These are phyloP conservation scores for Xylaria hypoxylon DNA, from an alignment of 2,329 filamentous ascomycete species.

Conservation along the genomic window DNA sequence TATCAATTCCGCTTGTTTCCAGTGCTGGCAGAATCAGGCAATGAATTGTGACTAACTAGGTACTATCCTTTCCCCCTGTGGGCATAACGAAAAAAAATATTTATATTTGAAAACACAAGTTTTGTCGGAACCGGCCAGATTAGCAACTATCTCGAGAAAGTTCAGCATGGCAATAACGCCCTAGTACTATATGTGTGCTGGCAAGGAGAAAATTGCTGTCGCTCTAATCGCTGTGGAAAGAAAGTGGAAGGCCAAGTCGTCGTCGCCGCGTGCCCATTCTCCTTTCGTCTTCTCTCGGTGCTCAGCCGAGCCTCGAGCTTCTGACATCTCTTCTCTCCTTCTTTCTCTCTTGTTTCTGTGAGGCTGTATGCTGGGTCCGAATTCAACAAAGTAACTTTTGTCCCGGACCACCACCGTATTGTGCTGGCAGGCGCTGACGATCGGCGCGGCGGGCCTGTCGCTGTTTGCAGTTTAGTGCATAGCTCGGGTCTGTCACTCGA, in stretches of 20 bases:
- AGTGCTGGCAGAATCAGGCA: slow-evolving; percentile 20
- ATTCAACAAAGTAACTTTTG: slow-evolving; percentile 12
- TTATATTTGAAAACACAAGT: slow-evolving; percentile 31
- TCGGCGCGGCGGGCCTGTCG: slow-evolving; percentile 48
- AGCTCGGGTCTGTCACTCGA: slow-evolving; percentile 43
- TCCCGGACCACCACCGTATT: not conserved
- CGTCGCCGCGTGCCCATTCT: slow-evolving; percentile 6
- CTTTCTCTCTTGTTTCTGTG: not conserved
- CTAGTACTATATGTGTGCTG: slow-evolving; percentile 36
- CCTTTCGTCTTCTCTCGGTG: slow-evolving; percentile 14
- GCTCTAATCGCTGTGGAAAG: slow-evolving; percentile 40
- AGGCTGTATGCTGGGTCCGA: not conserved
- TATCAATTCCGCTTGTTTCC: slow-evolving; percentile 31
- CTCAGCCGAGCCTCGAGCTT: slow-evolving; percentile 2
- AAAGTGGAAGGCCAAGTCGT: slow-evolving; percentile 32
- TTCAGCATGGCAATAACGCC: slow-evolving; percentile 30
- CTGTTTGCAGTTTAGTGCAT: slow-evolving; percentile 46
- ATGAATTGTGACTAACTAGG: slow-evolving; percentile 24
- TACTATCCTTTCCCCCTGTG: slow-evolving; percentile 14
- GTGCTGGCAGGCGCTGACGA: slow-evolving; percentile 22
- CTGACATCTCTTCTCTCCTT: not conserved
- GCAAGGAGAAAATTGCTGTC: slow-evolving; percentile 37
- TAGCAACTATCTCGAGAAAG: slow-evolving; percentile 31
- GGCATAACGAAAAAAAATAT: slow-evolving; percentile 13
- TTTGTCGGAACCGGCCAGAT: slow-evolving; percentile 31